A percentile compares a stretch with the other conserved stretches of the same genome.
Conservation (phyloP, 78 protist genomes). For the Acrasis kona region DNA sequence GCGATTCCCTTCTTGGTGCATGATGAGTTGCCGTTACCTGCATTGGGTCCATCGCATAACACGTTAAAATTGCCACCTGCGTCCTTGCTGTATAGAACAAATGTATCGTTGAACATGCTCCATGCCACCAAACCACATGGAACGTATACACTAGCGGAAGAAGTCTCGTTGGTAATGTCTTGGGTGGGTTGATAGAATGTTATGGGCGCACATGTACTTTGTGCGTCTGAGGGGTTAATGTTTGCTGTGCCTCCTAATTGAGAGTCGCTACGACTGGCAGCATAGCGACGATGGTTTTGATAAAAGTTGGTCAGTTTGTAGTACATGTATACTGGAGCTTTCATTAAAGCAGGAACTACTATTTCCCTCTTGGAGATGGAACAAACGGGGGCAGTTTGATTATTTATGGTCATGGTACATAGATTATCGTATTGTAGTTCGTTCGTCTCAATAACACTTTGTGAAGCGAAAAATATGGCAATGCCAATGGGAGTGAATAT, state of each 20-base stretch:
- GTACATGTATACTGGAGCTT: constrained; percentile 73
- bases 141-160: constrained; percentile 12
- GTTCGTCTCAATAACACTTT: constrained; percentile 1
- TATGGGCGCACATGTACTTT: neutral
- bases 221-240: constrained; percentile 7
- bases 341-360: too few relatives aligned
- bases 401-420: too few relatives aligned
- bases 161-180: too few relatives aligned
- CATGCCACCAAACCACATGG: constrained; percentile 90
- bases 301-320: constrained; percentile 75
- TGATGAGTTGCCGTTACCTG: neutral
- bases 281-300: constrained; percentile 86
- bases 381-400: too few relatives aligned
- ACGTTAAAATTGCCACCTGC: neutral
- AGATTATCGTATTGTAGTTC: too few relatives aligned
- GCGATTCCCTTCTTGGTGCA: constrained; percentile 60
- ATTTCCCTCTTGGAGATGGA: too few relatives aligned
- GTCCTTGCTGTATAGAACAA: neutral
- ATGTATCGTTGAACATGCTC: constrained; percentile 69
- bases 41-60: constrained; percentile 10
- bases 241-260: constrained; percentile 49
- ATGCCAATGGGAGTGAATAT: constrained; percentile 81
- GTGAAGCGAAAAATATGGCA: constrained; percentile 41
- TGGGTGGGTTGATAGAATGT: neutral
- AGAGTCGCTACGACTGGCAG: constrained; percentile 25